These are phyloP conservation scores for Casuarina glauca DNA, from an alignment of 306 rosid species.

Conservation along the genomic window DNA sequence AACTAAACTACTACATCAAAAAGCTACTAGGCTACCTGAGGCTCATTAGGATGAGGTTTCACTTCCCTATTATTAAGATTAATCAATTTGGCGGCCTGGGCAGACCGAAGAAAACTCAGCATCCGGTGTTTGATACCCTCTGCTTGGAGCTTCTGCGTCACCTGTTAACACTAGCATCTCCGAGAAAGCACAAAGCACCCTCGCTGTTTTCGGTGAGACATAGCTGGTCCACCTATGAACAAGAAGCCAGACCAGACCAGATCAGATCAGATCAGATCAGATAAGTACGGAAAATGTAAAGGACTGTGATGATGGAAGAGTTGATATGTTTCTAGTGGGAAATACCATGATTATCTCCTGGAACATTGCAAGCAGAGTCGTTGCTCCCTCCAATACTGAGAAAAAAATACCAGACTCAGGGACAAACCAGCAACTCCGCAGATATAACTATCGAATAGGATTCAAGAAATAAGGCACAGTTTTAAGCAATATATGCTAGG, in stretches of 20 bases:
- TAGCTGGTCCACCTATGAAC: conserved; percentile 35
- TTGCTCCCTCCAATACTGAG: conserved; percentile 22
- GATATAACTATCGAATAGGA: not conserved
- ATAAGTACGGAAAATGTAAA: not conserved
- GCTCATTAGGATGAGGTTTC: not conserved
- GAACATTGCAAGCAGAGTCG: conserved; percentile 6
- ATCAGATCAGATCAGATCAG: not conserved
- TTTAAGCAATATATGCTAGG: not conserved
- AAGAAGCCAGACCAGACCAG: conserved; percentile 4
- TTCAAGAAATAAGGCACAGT: not conserved
- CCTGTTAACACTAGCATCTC: conserved; percentile 12
- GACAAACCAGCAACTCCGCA: not conserved
- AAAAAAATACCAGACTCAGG: conserved; percentile 25
- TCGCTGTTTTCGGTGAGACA: conserved; percentile 25
- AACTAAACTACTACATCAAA: not conserved
- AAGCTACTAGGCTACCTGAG: not conserved
- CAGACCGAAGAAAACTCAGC: not conserved
- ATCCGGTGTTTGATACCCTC: conserved; percentile 25
- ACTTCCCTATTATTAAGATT: not conserved
- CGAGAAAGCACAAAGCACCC: conserved; percentile 10
- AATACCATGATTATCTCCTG: conserved; percentile 35
- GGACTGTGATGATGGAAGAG: conserved; percentile 10
- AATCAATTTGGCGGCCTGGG: not conserved
- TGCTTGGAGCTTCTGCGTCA: conserved; percentile 29
- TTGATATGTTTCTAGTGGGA: conserved; percentile 5